phyloP scores from a whole-genome alignment of 345 rosid genomes.

The Hirschfeldia incana region DNA sequence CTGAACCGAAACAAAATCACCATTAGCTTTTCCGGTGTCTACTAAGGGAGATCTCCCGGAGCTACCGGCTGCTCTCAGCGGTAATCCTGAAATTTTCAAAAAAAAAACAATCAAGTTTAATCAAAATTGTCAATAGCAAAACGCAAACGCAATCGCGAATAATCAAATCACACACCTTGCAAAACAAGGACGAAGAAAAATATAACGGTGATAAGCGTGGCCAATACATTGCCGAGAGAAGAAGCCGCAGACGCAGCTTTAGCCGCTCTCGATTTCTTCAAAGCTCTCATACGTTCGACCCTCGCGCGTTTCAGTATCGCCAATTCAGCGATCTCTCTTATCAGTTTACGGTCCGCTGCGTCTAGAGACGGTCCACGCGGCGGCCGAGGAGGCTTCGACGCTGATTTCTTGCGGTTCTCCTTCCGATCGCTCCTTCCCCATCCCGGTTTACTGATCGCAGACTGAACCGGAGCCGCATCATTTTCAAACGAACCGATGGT shows the following conservation, averaged over 20 bases:
- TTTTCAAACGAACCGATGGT: slow-evolving; percentile 35
- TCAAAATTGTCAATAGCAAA: background rate
- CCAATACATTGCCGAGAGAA: slow-evolving; percentile 52
- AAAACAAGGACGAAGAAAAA: slow-evolving; percentile 62
- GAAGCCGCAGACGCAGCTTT: slow-evolving; percentile 56
- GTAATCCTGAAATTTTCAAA: slow-evolving; percentile 53
- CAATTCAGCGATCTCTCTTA: slow-evolving; percentile 75
- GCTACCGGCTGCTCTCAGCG: slow-evolving; percentile 46
- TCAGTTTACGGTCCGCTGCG: slow-evolving; percentile 77
- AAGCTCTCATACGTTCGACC: slow-evolving; percentile 79
- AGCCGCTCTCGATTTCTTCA: slow-evolving; percentile 71
- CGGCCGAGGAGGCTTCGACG: slow-evolving; percentile 90
- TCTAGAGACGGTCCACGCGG: slow-evolving; percentile 87
- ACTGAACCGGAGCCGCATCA: slow-evolving; percentile 26
- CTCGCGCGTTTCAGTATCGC: slow-evolving; percentile 88
- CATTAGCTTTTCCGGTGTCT: slow-evolving; percentile 35
- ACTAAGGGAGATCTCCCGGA: slow-evolving; percentile 52
- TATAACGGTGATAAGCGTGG: slow-evolving; percentile 58
- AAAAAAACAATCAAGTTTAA: background rate
- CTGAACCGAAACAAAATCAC: slow-evolving; percentile 60
- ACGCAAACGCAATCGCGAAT: slow-evolving; percentile 9
- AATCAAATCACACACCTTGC: slow-evolving; percentile 51
- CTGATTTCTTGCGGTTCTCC: slow-evolving; percentile 57
- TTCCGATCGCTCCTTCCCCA: slow-evolving; percentile 43
- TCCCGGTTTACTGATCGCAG: slow-evolving; percentile 35